A percentile compares a stretch with the other conserved stretches of the same genome.
Evolutionary conservation across 2,329 filamentous ascomycete genomes (phyloP).

Genomic region (Knufia fluminis): DNA sequence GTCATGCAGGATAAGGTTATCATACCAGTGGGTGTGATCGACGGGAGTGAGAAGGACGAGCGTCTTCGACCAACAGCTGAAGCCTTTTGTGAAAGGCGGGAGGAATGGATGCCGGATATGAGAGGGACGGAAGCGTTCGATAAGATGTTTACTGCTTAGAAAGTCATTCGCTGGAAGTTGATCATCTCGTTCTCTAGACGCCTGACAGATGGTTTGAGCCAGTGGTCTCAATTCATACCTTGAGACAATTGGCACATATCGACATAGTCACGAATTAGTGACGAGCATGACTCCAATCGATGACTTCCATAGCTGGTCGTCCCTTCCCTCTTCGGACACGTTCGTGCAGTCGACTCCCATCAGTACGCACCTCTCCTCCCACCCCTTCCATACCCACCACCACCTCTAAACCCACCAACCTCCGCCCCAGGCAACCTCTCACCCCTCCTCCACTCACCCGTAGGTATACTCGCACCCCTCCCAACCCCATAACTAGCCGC

Average conservation of each 20-base stretch:
- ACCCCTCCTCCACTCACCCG: slow-evolving; percentile 42
- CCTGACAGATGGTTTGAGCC: too few relatives aligned
- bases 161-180: too few relatives aligned
- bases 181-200: background rate
- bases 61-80: background rate
- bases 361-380: slow-evolving; percentile 28
- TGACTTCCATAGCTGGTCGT: background rate
- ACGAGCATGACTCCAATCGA: too few relatives aligned
- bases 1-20: background rate
- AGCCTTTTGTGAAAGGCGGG: background rate
- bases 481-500: slow-evolving; percentile 30
- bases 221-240: too few relatives aligned
- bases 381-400: slow-evolving; percentile 30
- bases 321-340: too few relatives aligned
- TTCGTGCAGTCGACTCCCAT: background rate
- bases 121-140: background rate
- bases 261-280: too few relatives aligned
- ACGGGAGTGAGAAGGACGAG: slow-evolving; percentile 1
- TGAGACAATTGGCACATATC: too few relatives aligned
- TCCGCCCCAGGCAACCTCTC: slow-evolving; percentile 36
- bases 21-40: slow-evolving; percentile 1
- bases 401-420: slow-evolving; percentile 29
- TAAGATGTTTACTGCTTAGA: background rate
- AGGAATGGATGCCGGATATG: slow-evolving; percentile 3
- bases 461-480: slow-evolving; percentile 30